Percentiles rank a stretch among this genome's conserved stretches.
Evolutionary conservation across 306 rosid genomes (phyloP).

Genomic region (Rosa chinensis): DNA sequence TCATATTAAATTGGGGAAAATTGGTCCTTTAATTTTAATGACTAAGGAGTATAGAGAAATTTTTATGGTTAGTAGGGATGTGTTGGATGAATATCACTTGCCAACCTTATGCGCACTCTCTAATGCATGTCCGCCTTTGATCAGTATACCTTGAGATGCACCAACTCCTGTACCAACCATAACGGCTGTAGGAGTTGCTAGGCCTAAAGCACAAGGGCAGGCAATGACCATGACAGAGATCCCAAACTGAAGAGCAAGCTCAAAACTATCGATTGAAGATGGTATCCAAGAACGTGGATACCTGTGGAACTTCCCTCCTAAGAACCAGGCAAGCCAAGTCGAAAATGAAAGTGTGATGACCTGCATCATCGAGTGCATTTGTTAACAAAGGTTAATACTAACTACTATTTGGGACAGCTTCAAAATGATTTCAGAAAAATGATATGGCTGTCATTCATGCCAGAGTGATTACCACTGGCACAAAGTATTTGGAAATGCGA

Average conservation of each 20-base stretch:
- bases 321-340: slow-evolving; percentile 76
- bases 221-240: slow-evolving; percentile 94
- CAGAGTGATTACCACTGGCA: slow-evolving; percentile 55
- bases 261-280: slow-evolving; percentile 65
- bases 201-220: slow-evolving; percentile 93
- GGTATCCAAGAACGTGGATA: slow-evolving; percentile 84
- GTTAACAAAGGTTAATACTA: background rate
- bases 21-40: background rate
- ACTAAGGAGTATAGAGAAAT: background rate
- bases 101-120: slow-evolving; percentile 81
- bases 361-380: slow-evolving; percentile 30
- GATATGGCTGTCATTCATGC: background rate
- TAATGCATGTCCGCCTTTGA: slow-evolving; percentile 89
- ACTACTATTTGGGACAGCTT: background rate
- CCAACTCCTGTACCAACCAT: slow-evolving; percentile 97
- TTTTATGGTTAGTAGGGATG: background rate
- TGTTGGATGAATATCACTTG: slow-evolving; percentile 4
- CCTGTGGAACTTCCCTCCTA: slow-evolving; percentile 58
- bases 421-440: background rate
- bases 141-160: slow-evolving; percentile 83
- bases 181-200: slow-evolving; percentile 89
- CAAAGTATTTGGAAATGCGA: slow-evolving; percentile 74
- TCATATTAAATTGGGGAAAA: background rate
- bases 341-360: slow-evolving; percentile 63
- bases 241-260: slow-evolving; percentile 89